Evolutionary conservation across 1,284 basidiomycete genomes (phyloP), one percentile per base, ranked within the genome.

Genomic region (Ganoderma leucocontextum): DNA sequence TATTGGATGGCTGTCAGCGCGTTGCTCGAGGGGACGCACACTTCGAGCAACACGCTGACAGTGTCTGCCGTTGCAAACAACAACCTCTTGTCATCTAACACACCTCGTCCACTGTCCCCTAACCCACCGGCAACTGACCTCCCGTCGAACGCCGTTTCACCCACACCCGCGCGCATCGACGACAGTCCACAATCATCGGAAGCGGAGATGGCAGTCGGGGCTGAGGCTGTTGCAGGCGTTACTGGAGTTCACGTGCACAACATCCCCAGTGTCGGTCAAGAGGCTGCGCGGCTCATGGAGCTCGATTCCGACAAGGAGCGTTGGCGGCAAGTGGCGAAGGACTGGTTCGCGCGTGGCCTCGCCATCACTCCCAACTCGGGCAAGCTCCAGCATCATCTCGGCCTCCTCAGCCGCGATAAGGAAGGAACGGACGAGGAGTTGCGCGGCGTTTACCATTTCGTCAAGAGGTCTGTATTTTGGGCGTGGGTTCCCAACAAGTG

Each of bases 341-440:
- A 96, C 53, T 99, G 98, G 97, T 99, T 98, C 78, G 92, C 90
- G 19, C 86, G 89, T 64, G 97, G 96, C 0, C 84, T 99, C 33
- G 88, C 91, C 5, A 95, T 96, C 75, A 93, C 92, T 64, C 98
- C 98, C 1, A 95, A 95, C 35, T 91, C 91, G 17, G 97, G 97
- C 7, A 91, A 96, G 74, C 82, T 99, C 60, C 97, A 99, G 78
- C 95, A 98, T 78, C 95, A 98, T 78, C 82, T 99, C n/a, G 98
- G 96, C 1, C 80, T 98, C 67, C 84, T 99, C 60, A 93, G 91
- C 75, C 85, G 93, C 29, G 95, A 96, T 75, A 87, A 88, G 25
- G 91, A 93, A 67, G 88, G 87, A 0, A 93, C 96, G 73, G 96
- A 97, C 73, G 95, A 97, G 74, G 96, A 98, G 73, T 80, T 97